Percentiles rank a stretch among this genome's conserved stretches.
Conservation (phyloP, 768 basidiomycete species). For the Cytidiella melzeri region DNA sequence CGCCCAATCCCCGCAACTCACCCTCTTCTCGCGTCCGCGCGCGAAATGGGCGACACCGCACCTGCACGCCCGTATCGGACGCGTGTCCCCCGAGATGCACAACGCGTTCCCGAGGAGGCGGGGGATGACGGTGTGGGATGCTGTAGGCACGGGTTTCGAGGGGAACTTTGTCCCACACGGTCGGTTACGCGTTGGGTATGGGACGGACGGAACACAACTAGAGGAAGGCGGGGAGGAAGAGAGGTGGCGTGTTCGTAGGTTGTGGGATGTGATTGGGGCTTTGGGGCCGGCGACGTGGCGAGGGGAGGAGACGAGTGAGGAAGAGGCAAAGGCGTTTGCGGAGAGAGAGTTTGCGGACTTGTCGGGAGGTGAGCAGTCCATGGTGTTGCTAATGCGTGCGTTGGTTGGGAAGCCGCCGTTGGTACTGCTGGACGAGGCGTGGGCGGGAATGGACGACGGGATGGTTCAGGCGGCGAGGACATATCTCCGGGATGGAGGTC, state of each 20-base stretch:
- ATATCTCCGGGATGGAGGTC: constrained; percentile 52
- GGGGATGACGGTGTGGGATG: constrained; percentile 69
- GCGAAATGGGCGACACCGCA: constrained; percentile 58
- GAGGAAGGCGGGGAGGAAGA: constrained; percentile 23
- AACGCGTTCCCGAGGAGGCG: constrained; percentile 81
- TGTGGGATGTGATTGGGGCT: constrained; percentile 54
- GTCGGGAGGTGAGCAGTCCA: constrained; percentile 67
- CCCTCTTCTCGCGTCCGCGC: constrained; percentile 59
- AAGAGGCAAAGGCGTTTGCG: constrained; percentile 38
- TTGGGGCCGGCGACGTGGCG: constrained; percentile 58
- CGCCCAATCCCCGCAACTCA: constrained; percentile 52
- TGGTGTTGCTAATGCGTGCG: constrained; percentile 82
- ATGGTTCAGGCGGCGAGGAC: constrained; percentile 61
- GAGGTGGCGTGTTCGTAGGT: constrained; percentile 33
- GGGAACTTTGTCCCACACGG: constrained; percentile 66
- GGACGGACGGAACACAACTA: constrained; percentile 27
- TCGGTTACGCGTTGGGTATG: constrained; percentile 39
- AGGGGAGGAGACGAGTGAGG: constrained; percentile 1
- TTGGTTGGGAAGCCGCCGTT: constrained; percentile 69
- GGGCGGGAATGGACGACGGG: constrained; percentile 83
- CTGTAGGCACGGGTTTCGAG: constrained; percentile 82
- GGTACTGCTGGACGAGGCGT: constrained; percentile 86
- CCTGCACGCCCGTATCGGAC: constrained; percentile 64
- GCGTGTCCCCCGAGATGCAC: constrained; percentile 84
- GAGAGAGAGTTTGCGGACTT: constrained; percentile 54